These are phyloP conservation scores for Populus euphratica DNA, from an alignment of 345 rosid genomes.

Conservation along the genomic window DNA sequence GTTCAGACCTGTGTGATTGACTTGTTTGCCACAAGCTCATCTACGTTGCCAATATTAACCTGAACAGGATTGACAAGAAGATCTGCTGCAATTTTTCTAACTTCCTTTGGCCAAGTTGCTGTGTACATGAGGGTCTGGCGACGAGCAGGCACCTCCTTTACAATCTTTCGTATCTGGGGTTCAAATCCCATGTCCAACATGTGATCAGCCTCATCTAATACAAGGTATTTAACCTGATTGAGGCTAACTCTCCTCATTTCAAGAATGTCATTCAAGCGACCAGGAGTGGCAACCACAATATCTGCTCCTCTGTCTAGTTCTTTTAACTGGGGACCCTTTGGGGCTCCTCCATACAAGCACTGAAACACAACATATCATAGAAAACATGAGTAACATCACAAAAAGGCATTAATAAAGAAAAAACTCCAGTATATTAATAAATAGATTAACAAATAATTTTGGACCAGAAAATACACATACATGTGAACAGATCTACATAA, in stretches of 20 bases:
- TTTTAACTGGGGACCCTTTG: constrained; percentile 89
- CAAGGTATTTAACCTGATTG: constrained; percentile 83
- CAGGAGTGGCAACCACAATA: constrained; percentile 98
- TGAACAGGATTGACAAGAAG: constrained; percentile 88
- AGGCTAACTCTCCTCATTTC: constrained; percentile 95
- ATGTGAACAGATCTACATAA: too few species aligned
- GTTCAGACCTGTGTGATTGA: constrained; percentile 84
- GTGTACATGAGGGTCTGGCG: constrained; percentile 99
- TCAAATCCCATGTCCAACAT: constrained; percentile 99
- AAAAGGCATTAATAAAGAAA: background rate
- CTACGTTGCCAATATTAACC: constrained; percentile 93
- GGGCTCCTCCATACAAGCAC: constrained; percentile 99
- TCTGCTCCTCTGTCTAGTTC: constrained; percentile 90
- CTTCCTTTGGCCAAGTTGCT: constrained; percentile 98
- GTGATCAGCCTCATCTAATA: constrained; percentile 96
- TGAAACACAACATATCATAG: constrained; percentile 20
- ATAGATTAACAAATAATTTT: background rate
- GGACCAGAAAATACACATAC: background rate
- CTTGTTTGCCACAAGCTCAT: constrained; percentile 98
- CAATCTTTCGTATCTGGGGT: constrained; percentile 94
- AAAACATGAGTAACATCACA: constrained; percentile 10
- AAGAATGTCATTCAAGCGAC: constrained; percentile 92
- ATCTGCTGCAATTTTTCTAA: constrained; percentile 95
- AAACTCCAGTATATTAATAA: background rate
- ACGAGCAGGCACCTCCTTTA: constrained; percentile 82